Evolutionary conservation across 164 flowering plant species (phyloP).

Genomic region (Umbilicus rupestris): DNA sequence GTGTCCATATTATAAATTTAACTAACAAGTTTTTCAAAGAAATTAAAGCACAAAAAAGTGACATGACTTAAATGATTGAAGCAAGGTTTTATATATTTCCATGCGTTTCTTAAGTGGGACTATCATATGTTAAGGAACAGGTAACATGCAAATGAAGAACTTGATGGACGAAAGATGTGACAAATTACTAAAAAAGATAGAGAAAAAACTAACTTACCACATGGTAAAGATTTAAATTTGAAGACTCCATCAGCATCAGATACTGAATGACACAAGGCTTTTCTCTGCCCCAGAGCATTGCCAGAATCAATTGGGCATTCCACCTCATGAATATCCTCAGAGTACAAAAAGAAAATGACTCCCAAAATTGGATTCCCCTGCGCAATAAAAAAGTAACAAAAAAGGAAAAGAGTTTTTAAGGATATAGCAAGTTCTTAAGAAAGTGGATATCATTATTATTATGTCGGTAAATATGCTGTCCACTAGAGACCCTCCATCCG

Average conservation of each 20-base stretch:
- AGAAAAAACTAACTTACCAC: slow-evolving; percentile 52
- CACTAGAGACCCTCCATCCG: neutral
- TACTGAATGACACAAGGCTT: slow-evolving; percentile 80
- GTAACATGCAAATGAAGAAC: too few relatives aligned
- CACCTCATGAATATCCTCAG: slow-evolving; percentile 66
- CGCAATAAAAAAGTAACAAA: slow-evolving; percentile 13
- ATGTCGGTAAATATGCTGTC: neutral
- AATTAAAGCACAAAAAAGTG: too few relatives aligned
- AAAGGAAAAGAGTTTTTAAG: neutral
- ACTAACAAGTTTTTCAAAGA: too few relatives aligned
- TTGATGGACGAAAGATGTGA: too few relatives aligned
- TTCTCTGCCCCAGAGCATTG: slow-evolving; percentile 44
- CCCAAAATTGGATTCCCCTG: slow-evolving; percentile 98
- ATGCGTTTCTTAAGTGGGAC: too few relatives aligned
- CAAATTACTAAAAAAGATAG: too few relatives aligned
- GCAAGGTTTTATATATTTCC: neutral
- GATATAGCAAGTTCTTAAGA: neutral
- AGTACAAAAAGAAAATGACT: slow-evolving; percentile 73
- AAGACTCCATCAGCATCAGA: slow-evolving; percentile 91
- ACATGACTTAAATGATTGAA: too few relatives aligned
- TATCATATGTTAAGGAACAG: too few relatives aligned
- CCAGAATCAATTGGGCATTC: slow-evolving; percentile 79
- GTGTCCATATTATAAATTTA: too few relatives aligned
- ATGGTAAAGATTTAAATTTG: slow-evolving; percentile 65
- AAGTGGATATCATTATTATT: neutral